phyloP scores from a whole-genome alignment of 2,329 filamentous ascomycete genomes.

The Fusarium metavorans region DNA sequence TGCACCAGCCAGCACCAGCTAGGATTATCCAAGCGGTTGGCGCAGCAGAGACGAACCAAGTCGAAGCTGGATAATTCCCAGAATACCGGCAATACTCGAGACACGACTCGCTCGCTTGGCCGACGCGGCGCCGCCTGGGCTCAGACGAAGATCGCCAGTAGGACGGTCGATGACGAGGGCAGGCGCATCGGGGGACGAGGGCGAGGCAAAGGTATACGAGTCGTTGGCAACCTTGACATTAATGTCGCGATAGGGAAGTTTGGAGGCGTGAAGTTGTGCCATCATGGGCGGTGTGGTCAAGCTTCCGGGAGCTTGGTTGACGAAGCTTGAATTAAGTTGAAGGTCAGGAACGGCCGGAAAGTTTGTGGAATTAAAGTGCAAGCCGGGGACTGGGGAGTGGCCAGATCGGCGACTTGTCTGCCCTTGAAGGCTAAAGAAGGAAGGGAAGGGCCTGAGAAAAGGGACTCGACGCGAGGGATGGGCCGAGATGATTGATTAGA shows the following conservation, averaged over 20 bases:
- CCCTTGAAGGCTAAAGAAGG: slow-evolving; percentile 31
- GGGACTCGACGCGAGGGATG: slow-evolving; percentile 40
- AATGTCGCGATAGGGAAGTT: slow-evolving; percentile 90
- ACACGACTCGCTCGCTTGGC: slow-evolving; percentile 79
- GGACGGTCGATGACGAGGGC: slow-evolving; percentile 91
- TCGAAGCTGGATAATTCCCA: slow-evolving; percentile 93
- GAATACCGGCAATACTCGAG: slow-evolving; percentile 92
- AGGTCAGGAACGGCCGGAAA: slow-evolving; percentile 18
- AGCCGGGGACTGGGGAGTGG: slow-evolving; percentile 27
- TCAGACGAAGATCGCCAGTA: slow-evolving; percentile 88
- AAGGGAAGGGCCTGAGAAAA: slow-evolving; percentile 32
- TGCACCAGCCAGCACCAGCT: slow-evolving; percentile 18
- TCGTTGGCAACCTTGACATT: slow-evolving; percentile 93
- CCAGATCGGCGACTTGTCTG: slow-evolving; percentile 35
- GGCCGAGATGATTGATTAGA: slow-evolving; percentile 28
- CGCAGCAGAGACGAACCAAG: slow-evolving; percentile 72
- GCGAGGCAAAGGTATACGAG: slow-evolving; percentile 96
- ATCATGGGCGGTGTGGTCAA: slow-evolving; percentile 43
- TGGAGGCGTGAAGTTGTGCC: slow-evolving; percentile 52
- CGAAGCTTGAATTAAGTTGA: slow-evolving; percentile 14
- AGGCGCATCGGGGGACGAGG: slow-evolving; percentile 89
- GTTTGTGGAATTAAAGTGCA: slow-evolving; percentile 9
- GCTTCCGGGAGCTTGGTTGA: slow-evolving; percentile 26
- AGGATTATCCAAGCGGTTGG: slow-evolving; percentile 19
- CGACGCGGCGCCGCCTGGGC: slow-evolving; percentile 80